Conservation (phyloP, 768 basidiomycete species). For the Leucogyrophana mollusca region DNA sequence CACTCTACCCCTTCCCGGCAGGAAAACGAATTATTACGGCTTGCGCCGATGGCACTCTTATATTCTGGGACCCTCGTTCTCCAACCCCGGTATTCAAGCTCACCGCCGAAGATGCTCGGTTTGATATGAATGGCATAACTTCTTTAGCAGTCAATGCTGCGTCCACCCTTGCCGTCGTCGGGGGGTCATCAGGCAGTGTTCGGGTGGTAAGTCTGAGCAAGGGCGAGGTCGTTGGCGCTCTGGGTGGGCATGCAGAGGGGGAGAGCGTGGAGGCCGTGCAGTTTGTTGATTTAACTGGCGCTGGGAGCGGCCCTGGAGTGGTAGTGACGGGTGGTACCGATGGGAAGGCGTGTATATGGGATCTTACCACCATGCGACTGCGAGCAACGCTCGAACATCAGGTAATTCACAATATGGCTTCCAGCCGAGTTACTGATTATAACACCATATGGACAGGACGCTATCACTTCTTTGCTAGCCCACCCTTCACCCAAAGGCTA, state of each 20-base stretch:
- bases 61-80: conserved; percentile 90
- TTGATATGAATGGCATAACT: conserved; percentile 82
- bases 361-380: conserved; percentile 81
- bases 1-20: conserved; percentile 23
- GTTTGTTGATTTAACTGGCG: conserved; percentile 75
- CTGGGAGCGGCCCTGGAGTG: conserved; percentile 54
- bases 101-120: conserved; percentile 64
- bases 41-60: conserved; percentile 75
- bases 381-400: conserved; percentile 81
- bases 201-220: conserved; percentile 85
- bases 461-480: conserved; percentile 75
- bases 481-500: conserved; percentile 44
- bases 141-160: conserved; percentile 81
- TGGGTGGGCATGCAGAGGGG: conserved; percentile 79
- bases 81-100: conserved; percentile 82
- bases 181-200: conserved; percentile 81
- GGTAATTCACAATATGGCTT: conserved; percentile 42
- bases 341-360: conserved; percentile 94
- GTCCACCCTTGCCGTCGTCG: conserved; percentile 89
- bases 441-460: too few relatives aligned
- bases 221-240: conserved; percentile 74
- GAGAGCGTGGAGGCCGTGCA: conserved; percentile 87
- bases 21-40: conserved; percentile 90
- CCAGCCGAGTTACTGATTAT: conserved; percentile 9
- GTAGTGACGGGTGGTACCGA: conserved; percentile 90